Percentiles rank a stretch among this genome's conserved stretches.
Evolutionary conservation across 805 yeast genomes (phyloP).

Genomic region (Zygosaccharomyces kombuchaensis): DNA sequence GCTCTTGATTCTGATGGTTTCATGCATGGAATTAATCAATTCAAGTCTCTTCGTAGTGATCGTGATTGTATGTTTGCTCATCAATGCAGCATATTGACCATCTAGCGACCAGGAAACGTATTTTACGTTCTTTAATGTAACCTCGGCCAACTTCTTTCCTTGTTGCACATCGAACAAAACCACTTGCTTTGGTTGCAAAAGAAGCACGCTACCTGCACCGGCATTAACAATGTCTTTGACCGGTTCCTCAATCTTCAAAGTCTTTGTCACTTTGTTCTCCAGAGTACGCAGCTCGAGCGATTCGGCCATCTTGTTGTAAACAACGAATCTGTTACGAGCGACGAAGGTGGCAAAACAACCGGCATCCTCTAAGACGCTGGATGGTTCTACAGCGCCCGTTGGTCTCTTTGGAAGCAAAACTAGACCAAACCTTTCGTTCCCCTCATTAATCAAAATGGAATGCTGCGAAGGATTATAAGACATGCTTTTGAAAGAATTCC

Average conservation of each 20-base stretch:
- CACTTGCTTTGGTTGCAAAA: slow-evolving; percentile 69
- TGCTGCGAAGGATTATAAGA: slow-evolving; percentile 92
- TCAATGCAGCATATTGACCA: slow-evolving; percentile 80
- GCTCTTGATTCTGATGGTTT: slow-evolving; percentile 92
- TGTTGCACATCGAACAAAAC: slow-evolving; percentile 90
- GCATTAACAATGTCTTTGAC: slow-evolving; percentile 72
- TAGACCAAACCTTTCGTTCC: slow-evolving; percentile 64
- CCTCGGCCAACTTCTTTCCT: slow-evolving; percentile 66
- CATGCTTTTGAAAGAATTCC: slow-evolving; percentile 79
- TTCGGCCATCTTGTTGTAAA: slow-evolving; percentile 59
- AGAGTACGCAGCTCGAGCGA: slow-evolving; percentile 80
- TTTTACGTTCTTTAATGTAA: slow-evolving; percentile 72
- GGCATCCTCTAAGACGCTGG: slow-evolving; percentile 70
- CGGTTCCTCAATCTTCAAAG: slow-evolving; percentile 62
- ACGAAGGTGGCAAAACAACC: slow-evolving; percentile 87
- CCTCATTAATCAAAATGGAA: slow-evolving; percentile 74
- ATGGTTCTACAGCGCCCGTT: slow-evolving; percentile 91
- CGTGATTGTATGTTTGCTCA: slow-evolving; percentile 89
- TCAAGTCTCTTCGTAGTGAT: slow-evolving; percentile 78
- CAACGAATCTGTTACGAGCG: slow-evolving; percentile 91
- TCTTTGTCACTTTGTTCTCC: slow-evolving; percentile 74
- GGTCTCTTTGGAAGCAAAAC: slow-evolving; percentile 78
- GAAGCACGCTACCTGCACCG: slow-evolving; percentile 77
- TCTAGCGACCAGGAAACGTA: slow-evolving; percentile 86
- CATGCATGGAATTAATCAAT: slow-evolving; percentile 79